Evolutionary conservation across 1,284 basidiomycete genomes (phyloP), one percentile per base, ranked within the genome.

Genomic region (Inonotus hispidus): DNA sequence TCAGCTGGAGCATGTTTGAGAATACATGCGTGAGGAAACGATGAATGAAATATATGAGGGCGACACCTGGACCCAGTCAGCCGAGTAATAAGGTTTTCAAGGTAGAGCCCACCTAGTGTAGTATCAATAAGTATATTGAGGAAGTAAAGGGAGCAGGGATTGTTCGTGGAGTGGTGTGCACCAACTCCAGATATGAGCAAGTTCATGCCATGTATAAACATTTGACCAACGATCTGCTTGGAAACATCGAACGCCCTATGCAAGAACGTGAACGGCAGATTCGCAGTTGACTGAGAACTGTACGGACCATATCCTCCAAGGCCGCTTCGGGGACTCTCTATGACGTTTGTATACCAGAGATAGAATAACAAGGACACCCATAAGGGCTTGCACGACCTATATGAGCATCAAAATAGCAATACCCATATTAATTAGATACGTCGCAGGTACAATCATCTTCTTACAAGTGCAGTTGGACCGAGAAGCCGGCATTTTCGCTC

Each of bases 121-220:
- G 95, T 98, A 74, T 99, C 96, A 64, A 98, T 80, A 37, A 96
- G 78, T 59, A 99, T 91, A 71, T 98, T 96, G 61, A 98, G 84
- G 72, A 98, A 97, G 75, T 98, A 98, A 63, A 87, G 82, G 16
- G 91, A 88, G 70, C 94, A 97, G 3, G 94, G 92, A 71, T 96
- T 95, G 55, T 83, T 82, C 16, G 85, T 77, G 1, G 82, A 82
- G 52, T 84, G 80, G 49, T 85, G 76, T 0, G 92, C 92, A 41
- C 82, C 81, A 19, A 88, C 63, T 66, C 82, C 82, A 37, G 90
- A 92, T 62, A 93, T 86, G 45, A 95, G 75, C 23, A 98, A 82
- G 72, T 98, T 98, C 52, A 89, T 78, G 3, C 82, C 84, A 71
- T 98, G 96, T 3, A 98, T 86, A 68, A 95, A 92, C 74, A 92